Evolutionary conservation across 1,139 yeast species (phyloP).

Genomic region (Candida sp.): DNA sequence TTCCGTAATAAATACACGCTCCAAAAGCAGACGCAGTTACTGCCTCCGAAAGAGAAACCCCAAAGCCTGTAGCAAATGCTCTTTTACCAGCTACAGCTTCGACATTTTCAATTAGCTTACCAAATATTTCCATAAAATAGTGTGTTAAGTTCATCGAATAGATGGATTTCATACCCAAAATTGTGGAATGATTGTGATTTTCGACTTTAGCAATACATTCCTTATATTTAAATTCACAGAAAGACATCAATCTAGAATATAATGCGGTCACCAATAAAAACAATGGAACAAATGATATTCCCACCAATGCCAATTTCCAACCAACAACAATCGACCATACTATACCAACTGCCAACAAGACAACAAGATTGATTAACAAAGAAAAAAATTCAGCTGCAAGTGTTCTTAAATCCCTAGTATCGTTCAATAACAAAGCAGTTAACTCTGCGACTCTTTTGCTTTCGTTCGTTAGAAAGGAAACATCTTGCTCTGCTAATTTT

Average conservation of each 20-base stretch:
- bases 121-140: slow-evolving; percentile 42
- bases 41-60: slow-evolving; percentile 55
- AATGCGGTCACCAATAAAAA: slow-evolving; percentile 48
- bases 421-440: slow-evolving; percentile 71
- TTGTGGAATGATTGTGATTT: slow-evolving; percentile 53
- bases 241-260: slow-evolving; percentile 51
- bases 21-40: slow-evolving; percentile 64
- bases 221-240: slow-evolving; percentile 59
- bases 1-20: slow-evolving; percentile 71
- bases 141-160: slow-evolving; percentile 49
- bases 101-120: slow-evolving; percentile 21
- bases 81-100: slow-evolving; percentile 38
- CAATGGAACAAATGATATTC: slow-evolving; percentile 68
- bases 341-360: slow-evolving; percentile 57
- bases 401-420: slow-evolving; percentile 70
- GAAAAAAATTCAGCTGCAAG: slow-evolving; percentile 61
- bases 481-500: slow-evolving; percentile 49
- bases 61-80: slow-evolving; percentile 58
- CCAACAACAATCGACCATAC: slow-evolving; percentile 80
- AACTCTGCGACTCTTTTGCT: slow-evolving; percentile 51
- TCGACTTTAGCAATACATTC: slow-evolving; percentile 53
- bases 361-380: slow-evolving; percentile 47
- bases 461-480: slow-evolving; percentile 49
- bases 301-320: slow-evolving; percentile 85
- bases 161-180: slow-evolving; percentile 62